A percentile compares a stretch with the other conserved stretches of the same genome.
phyloP scores from a whole-genome alignment of 306 rosid species.

The Acacia melanoxylon region DNA sequence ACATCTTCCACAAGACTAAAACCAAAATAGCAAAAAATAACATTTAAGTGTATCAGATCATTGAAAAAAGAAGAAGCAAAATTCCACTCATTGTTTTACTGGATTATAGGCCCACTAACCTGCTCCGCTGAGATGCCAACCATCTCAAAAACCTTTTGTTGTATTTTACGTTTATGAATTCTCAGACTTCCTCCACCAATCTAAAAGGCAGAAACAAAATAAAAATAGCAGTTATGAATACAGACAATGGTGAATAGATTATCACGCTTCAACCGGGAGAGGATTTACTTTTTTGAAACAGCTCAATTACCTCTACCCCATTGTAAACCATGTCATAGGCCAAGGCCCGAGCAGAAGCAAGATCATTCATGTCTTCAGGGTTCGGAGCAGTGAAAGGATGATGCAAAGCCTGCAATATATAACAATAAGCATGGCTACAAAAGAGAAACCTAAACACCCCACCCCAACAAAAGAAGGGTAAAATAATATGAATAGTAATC shows the following conservation, averaged over 20 bases:
- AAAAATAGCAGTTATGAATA: conserved; percentile 14
- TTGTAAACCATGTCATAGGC: conserved; percentile 98
- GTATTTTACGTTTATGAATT: conserved; percentile 83
- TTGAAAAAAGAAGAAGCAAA: conserved; percentile 7
- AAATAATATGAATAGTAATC: not conserved
- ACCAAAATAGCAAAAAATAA: not conserved
- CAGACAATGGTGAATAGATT: not conserved
- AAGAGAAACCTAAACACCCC: not conserved
- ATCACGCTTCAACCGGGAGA: conserved; percentile 21
- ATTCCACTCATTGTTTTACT: not conserved
- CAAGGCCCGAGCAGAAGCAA: conserved; percentile 91
- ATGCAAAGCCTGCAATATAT: conserved; percentile 73
- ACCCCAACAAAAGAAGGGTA: not conserved
- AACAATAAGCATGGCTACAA: not conserved
- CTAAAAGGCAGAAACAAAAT: conserved; percentile 41
- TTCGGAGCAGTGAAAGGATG: conserved; percentile 99
- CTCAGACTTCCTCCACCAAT: conserved; percentile 98
- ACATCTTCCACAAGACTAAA: not conserved
- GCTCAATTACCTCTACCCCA: conserved; percentile 82
- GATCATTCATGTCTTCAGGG: conserved; percentile 84
- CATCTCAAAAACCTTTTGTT: conserved; percentile 83
- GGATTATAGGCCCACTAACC: conserved; percentile 44
- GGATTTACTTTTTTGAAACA: conserved; percentile 10
- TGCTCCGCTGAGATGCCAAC: conserved; percentile 89
- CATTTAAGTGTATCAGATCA: not conserved